Evolutionary conservation across 164 flowering plant genomes (phyloP), one percentile per base, ranked within the genome.

Genomic region (Umbellularia californica): DNA sequence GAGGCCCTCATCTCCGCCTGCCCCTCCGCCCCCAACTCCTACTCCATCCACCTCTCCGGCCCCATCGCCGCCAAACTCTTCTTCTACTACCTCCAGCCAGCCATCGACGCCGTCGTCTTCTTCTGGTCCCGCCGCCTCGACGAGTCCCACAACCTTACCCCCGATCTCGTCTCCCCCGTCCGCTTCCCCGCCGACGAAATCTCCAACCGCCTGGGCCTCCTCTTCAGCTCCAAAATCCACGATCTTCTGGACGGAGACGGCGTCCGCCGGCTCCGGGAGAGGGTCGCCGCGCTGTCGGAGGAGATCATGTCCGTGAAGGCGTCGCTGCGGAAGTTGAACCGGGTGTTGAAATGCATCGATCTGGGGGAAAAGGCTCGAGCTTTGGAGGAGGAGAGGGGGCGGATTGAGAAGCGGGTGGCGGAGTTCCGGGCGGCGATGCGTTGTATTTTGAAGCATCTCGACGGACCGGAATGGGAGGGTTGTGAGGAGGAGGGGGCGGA

Each of bases 341-440:
- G 1, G 1, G 0, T 78, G 2, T 50, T 27, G 2, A 22, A 2
- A 4, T 65, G 22, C 23, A 5, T 35, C 2, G 79, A 80, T 71
- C 66, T 82, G 55, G 1, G 3, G 58, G 65, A 55, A 20, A 80
- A 79, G 83, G 83, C 30, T 72, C 79, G 79, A 14, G 82, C 78
- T 71, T 73, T 89, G 28, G 47, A 13, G 20, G 69, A 50, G 0
- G 91, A 91, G 75, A 74, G 73, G 69, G 83, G 79, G 3, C 77
- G 88, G 82, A 79, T 92, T 22, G 15, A 3, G 47, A 85, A 78
- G 81, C 82, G 90, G 72, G 3, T 92, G 12, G 69, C 70, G 63
- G 98, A 92, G 75, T 95, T 92, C 69, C 81, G 67, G 82, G 72
- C 78, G 69, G 92, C 87, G 22, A 77, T 95, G 88, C 3, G 51